Evolutionary conservation across 2,329 filamentous ascomycete genomes (phyloP).

Genomic region (Cercospora berteroae): DNA sequence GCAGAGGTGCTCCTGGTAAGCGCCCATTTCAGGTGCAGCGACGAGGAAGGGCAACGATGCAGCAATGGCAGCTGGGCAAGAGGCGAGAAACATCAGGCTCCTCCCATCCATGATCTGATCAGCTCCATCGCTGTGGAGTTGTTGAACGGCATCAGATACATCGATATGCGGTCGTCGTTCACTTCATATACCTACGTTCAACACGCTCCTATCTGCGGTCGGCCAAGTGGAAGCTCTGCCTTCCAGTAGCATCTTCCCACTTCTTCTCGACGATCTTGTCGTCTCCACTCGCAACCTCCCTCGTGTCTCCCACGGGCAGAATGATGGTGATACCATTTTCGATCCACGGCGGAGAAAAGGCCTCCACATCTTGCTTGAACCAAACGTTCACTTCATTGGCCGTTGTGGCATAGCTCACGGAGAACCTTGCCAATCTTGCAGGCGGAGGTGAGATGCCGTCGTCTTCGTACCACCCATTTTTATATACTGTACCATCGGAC

Average conservation of each 20-base stretch:
- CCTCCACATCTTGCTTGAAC: slow-evolving; percentile 42
- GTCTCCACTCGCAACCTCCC: slow-evolving; percentile 37
- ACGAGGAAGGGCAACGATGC: not conserved
- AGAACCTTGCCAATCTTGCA: slow-evolving; percentile 44
- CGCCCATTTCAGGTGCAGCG: not conserved
- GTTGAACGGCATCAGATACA: not conserved
- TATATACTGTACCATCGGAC: slow-evolving; percentile 40
- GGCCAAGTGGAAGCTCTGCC: not conserved
- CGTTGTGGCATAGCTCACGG: slow-evolving; percentile 46
- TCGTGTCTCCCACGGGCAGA: slow-evolving; percentile 51
- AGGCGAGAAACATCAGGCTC: not conserved
- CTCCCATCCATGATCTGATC: not conserved
- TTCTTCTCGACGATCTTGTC: not conserved
- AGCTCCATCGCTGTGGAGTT: not conserved
- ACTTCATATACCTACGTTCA: not conserved
- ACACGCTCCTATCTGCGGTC: not conserved
- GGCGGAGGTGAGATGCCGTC: slow-evolving; percentile 53
- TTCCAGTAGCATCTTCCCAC: not conserved
- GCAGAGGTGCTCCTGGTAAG: not conserved
- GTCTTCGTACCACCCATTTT: slow-evolving; percentile 56
- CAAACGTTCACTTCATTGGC: slow-evolving; percentile 46
- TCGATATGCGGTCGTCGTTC: not conserved
- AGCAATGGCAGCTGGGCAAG: slow-evolving; percentile 1
- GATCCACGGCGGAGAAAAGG: slow-evolving; percentile 50
- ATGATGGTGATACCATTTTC: slow-evolving; percentile 50